Conservation (phyloP, 495 filamentous ascomycete genomes). For the Talaromyces stipitatus region DNA sequence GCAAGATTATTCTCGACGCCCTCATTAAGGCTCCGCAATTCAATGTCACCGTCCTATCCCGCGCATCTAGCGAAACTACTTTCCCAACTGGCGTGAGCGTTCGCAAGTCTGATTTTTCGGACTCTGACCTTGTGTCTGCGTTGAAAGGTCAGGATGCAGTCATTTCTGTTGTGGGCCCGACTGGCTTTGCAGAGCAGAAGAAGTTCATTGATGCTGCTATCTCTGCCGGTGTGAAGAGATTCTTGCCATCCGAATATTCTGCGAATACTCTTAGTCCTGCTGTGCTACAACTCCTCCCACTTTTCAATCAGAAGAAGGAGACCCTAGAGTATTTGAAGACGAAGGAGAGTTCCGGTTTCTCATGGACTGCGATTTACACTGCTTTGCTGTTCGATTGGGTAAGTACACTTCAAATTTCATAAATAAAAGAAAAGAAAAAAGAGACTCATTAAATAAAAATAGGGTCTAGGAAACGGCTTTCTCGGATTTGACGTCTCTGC, state of each 20-base stretch:
- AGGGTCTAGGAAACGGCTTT: slow-evolving; percentile 33
- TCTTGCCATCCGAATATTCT: slow-evolving; percentile 33
- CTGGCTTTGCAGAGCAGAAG: slow-evolving; percentile 30
- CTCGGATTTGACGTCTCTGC: slow-evolving; percentile 34
- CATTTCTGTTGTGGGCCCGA: slow-evolving; percentile 29
- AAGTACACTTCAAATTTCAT: slow-evolving; percentile 1
- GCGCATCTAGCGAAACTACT: slow-evolving; percentile 26
- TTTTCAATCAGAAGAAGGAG: slow-evolving; percentile 37
- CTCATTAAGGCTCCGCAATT: slow-evolving; percentile 37
- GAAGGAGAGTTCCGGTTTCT: slow-evolving; percentile 31
- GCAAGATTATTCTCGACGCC: slow-evolving; percentile 27
- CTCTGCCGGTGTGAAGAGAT: slow-evolving; percentile 50
- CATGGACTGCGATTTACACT: slow-evolving; percentile 42
- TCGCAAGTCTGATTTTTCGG: slow-evolving; percentile 56
- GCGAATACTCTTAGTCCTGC: slow-evolving; percentile 22
- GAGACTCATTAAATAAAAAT: not conserved
- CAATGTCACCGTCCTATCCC: slow-evolving; percentile 46
- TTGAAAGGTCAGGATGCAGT: slow-evolving; percentile 43
- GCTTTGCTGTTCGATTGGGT: slow-evolving; percentile 48
- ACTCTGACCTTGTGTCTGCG: slow-evolving; percentile 33
- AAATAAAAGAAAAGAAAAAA: not conserved
- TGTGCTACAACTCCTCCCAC: slow-evolving; percentile 28
- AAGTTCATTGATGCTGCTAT: slow-evolving; percentile 52
- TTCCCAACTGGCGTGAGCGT: slow-evolving; percentile 31
- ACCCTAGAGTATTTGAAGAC: slow-evolving; percentile 37